phyloP scores from a whole-genome alignment of 371 early-diverging fungal species.

The Rhizomucor miehei region DNA sequence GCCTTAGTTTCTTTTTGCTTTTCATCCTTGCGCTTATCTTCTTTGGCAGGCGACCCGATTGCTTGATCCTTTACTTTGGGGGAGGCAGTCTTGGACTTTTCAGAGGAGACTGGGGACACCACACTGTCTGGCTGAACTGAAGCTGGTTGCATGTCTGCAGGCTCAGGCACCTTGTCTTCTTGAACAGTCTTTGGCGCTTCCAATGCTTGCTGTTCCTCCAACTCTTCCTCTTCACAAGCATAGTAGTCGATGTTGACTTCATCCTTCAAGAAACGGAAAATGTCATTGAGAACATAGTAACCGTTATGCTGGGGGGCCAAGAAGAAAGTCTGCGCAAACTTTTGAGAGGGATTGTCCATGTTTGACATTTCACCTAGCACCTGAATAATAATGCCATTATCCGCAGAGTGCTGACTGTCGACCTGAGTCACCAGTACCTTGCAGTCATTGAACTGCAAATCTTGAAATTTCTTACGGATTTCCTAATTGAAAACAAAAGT shows the following conservation, averaged over 20 bases:
- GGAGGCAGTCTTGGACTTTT: not conserved
- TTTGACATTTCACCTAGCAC: conserved; percentile 91
- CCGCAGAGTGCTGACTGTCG: conserved; percentile 73
- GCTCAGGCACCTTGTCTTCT: not conserved
- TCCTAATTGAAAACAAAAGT: conserved; percentile 35
- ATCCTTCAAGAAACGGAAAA: conserved; percentile 88
- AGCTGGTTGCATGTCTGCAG: conserved; percentile 4
- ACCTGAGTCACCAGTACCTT: conserved; percentile 83
- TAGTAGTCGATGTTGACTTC: conserved; percentile 40
- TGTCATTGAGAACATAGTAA: conserved; percentile 90
- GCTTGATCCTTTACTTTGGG: not conserved
- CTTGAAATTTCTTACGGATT: conserved; percentile 67
- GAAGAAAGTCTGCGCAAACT: conserved; percentile 90
- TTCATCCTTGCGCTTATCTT: not conserved
- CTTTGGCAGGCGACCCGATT: not conserved
- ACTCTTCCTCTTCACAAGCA: conserved; percentile 26
- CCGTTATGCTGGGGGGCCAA: conserved; percentile 84
- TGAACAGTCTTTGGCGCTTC: conserved; percentile 10
- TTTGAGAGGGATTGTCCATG: conserved; percentile 68
- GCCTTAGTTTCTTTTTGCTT: not conserved
- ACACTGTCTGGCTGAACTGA: not conserved
- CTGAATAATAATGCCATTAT: conserved; percentile 81
- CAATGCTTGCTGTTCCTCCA: conserved; percentile 9
- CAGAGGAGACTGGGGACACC: too few species aligned
- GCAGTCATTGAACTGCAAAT: conserved; percentile 72